phyloP scores from a whole-genome alignment of 2,329 filamentous ascomycete genomes.

The Rhynchosporium secalis region DNA sequence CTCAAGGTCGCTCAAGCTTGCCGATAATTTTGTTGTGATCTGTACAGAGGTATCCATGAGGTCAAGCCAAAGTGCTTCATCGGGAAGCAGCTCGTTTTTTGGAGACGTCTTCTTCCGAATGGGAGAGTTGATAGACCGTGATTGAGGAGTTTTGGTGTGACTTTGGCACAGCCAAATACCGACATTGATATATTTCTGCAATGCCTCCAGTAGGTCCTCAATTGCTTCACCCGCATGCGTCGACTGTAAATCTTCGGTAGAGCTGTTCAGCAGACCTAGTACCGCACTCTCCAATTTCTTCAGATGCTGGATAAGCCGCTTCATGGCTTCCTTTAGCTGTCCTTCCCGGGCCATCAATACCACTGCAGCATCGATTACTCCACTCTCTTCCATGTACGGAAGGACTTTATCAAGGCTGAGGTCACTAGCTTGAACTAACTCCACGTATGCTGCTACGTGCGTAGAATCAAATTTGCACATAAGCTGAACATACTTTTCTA shows the following conservation, averaged over 20 bases:
- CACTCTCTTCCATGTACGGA: constrained; percentile 84
- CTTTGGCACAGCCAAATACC: constrained; percentile 95
- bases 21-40: constrained; percentile 64
- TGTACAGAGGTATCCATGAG: constrained; percentile 62
- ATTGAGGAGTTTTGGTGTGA: constrained; percentile 64
- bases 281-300: constrained; percentile 77
- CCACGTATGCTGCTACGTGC: constrained; percentile 84
- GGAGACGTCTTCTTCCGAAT: constrained; percentile 51
- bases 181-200: constrained; percentile 89
- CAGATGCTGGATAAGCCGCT: constrained; percentile 78
- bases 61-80: constrained; percentile 60
- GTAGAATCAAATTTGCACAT: constrained; percentile 84
- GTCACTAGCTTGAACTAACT: constrained; percentile 72
- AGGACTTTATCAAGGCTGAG: constrained; percentile 77
- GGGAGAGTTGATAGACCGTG: constrained; percentile 42
- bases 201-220: constrained; percentile 70
- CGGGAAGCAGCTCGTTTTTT: constrained; percentile 48
- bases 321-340: constrained; percentile 79
- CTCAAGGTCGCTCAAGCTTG: constrained; percentile 48
- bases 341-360: constrained; percentile 89
- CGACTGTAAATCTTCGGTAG: constrained; percentile 55
- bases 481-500: constrained; percentile 83
- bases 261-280: constrained; percentile 67
- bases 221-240: constrained; percentile 61
- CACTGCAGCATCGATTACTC: constrained; percentile 89